Evolutionary conservation across 352 stramenopile species (phyloP).

Genomic region (Phytophthora rubi): DNA sequence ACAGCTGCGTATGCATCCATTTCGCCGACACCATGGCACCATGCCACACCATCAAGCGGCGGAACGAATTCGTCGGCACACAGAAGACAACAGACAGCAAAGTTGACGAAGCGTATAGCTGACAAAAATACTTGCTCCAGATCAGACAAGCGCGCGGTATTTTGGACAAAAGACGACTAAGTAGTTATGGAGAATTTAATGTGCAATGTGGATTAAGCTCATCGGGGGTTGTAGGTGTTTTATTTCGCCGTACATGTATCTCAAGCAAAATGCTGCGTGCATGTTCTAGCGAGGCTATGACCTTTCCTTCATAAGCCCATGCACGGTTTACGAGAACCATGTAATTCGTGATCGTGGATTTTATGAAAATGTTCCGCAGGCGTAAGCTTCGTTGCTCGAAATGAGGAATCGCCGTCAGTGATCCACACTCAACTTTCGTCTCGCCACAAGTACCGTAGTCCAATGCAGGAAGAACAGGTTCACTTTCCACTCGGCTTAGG

Average conservation of each 20-base stretch:
- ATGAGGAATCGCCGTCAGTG: too few relatives aligned
- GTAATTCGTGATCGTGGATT: too few relatives aligned
- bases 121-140: constrained; percentile 21
- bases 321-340: too few relatives aligned
- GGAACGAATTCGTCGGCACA: neutral
- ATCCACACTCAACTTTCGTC: too few relatives aligned
- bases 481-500: too few relatives aligned
- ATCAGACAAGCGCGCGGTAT: neutral
- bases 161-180: neutral
- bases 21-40: constrained; percentile 33
- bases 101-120: neutral
- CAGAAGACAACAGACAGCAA: neutral
- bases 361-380: too few relatives aligned
- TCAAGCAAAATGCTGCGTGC: neutral
- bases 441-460: too few relatives aligned
- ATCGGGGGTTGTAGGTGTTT: neutral
- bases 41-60: neutral
- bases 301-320: too few relatives aligned
- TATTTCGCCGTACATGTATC: neutral
- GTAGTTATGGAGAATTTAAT: neutral
- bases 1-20: constrained; percentile 49
- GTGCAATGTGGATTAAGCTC: neutral
- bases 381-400: too few relatives aligned
- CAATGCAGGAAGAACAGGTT: too few relatives aligned
- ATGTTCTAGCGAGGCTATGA: too few relatives aligned